Evolutionary conservation across 176 grass and related monocot genomes (phyloP).

Genomic region (Oryza punctata): DNA sequence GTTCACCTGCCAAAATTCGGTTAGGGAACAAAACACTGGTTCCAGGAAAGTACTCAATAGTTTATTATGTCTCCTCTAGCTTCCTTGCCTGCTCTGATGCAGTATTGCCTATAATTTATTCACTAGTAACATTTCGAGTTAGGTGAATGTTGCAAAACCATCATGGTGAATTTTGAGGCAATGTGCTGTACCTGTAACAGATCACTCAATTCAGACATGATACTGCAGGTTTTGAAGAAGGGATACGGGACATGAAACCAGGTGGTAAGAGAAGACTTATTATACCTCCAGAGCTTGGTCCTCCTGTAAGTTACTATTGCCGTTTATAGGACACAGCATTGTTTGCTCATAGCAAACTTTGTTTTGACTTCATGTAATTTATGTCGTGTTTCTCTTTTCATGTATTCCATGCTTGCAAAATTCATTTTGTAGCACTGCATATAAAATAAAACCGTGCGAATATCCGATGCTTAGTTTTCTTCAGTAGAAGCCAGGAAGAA

Average conservation of each 20-base stretch:
- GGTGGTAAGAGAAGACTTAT: slow-evolving; percentile 93
- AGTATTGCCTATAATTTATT: neutral
- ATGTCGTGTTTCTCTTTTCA: neutral
- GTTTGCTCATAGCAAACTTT: slow-evolving; percentile 23
- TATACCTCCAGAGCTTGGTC: slow-evolving; percentile 96
- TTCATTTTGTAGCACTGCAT: neutral
- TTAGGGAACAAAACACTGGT: slow-evolving; percentile 92
- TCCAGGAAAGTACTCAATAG: slow-evolving; percentile 72
- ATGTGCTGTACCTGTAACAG: slow-evolving; percentile 2
- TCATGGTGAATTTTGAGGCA: neutral
- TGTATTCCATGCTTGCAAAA: neutral
- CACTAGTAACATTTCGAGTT: neutral
- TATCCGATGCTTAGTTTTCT: slow-evolving; percentile 25
- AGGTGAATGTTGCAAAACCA: slow-evolving; percentile 1
- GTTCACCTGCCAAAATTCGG: slow-evolving; percentile 86
- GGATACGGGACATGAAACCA: slow-evolving; percentile 91
- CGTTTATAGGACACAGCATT: neutral
- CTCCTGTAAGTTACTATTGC: slow-evolving; percentile 69
- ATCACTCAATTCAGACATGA: slow-evolving; percentile 39
- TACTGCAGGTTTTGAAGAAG: slow-evolving; percentile 98
- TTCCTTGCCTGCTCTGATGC: neutral
- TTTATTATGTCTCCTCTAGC: neutral
- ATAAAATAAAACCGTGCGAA: neutral
- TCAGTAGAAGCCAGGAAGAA: slow-evolving; percentile 1
- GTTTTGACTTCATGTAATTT: slow-evolving; percentile 22